Percentiles rank a stretch among this genome's conserved stretches.
Conservation (phyloP, 192 early-diverging fungal genomes). For the Gaertneriomyces semiglobifer region DNA sequence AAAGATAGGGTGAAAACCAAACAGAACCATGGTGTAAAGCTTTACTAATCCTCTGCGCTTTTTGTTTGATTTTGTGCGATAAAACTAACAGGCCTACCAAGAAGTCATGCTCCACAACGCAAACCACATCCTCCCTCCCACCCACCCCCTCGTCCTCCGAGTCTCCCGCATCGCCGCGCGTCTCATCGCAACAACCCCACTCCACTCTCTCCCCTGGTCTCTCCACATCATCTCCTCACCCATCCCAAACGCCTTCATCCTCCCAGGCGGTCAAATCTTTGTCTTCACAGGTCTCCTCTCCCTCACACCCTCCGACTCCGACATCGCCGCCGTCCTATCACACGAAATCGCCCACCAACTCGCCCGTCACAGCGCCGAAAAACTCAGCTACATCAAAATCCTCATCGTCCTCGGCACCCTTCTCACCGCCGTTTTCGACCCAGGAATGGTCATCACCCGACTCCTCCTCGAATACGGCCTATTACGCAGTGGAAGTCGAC, state of each 20-base stretch:
- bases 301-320: conserved; percentile 74
- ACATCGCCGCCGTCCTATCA: conserved; percentile 87
- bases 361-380: conserved; percentile 88
- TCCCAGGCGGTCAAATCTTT: conserved; percentile 93
- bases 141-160: conserved; percentile 58
- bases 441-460: conserved; percentile 54
- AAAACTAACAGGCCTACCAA: conserved; percentile 56
- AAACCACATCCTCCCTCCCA: conserved; percentile 62
- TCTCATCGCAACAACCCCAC: conserved; percentile 60
- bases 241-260: conserved; percentile 89
- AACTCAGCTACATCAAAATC: conserved; percentile 72
- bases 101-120: conserved; percentile 66
- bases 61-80: neutral
- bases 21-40: neutral
- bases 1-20: neutral
- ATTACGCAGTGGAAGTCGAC: conserved; percentile 81
- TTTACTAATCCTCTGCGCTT: neutral
- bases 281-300: conserved; percentile 93
- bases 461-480: conserved; percentile 68
- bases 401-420: conserved; percentile 56
- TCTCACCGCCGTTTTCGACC: conserved; percentile 64
- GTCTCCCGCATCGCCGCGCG: conserved; percentile 69
- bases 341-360: conserved; percentile 94
- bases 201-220: conserved; percentile 81
- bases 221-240: conserved; percentile 81